phyloP scores from a whole-genome alignment of 148 eudicot species.

The Persicaria tinctoria region DNA sequence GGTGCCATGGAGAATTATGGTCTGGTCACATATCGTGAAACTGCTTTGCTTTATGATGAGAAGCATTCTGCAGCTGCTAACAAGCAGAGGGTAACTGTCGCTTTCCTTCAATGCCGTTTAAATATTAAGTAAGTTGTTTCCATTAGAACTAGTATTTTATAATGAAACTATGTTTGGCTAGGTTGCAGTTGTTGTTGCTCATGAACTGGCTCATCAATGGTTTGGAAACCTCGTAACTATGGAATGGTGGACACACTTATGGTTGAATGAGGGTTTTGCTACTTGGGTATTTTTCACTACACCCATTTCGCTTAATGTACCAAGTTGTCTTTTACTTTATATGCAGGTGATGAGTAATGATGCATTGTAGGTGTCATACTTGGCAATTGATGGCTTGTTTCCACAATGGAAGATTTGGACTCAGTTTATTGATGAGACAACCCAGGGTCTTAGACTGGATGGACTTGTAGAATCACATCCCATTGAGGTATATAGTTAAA shows the following conservation, averaged over 20 bases:
- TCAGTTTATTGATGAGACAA: constrained; percentile 83
- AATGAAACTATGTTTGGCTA: constrained; percentile 15
- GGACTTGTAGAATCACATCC: constrained; percentile 95
- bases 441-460: constrained; percentile 85
- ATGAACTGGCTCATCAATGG: constrained; percentile 98
- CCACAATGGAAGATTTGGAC: constrained; percentile 98
- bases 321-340: not conserved
- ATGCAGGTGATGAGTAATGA: not conserved
- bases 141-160: not conserved
- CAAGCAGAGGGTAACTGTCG: constrained; percentile 74
- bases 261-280: constrained; percentile 98
- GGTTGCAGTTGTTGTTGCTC: constrained; percentile 97
- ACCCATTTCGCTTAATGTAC: constrained; percentile 1
- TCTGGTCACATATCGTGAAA: constrained; percentile 89
- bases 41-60: constrained; percentile 91
- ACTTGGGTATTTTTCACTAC: constrained; percentile 59
- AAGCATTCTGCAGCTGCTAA: constrained; percentile 91
- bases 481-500: constrained; percentile 47
- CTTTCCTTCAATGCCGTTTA: not conserved
- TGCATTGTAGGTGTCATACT: constrained; percentile 64
- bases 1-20: constrained; percentile 99
- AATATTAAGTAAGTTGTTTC: not conserved
- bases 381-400: constrained; percentile 77
- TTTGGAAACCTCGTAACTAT: constrained; percentile 98
- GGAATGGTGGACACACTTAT: constrained; percentile 99